Conservation (phyloP, 2,329 filamentous ascomycete species). For the Arthrobotrys conoides region DNA sequence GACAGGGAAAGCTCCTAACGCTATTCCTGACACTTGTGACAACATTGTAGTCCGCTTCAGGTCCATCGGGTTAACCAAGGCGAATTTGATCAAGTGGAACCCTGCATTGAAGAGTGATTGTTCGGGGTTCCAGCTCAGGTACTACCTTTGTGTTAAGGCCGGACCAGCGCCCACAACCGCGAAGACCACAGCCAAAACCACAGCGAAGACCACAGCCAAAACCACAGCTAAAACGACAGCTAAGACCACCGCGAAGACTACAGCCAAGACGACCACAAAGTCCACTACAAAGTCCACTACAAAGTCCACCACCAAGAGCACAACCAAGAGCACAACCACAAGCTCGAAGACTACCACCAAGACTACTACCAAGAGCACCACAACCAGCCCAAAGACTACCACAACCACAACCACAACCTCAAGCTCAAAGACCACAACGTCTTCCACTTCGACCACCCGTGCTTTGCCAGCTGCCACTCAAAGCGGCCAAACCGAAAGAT, state of each 20-base stretch:
- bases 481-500: conserved; percentile 22
- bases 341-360: conserved; percentile 5
- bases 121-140: conserved; percentile 5
- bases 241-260: neutral
- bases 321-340: conserved; percentile 13
- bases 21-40: conserved; percentile 26
- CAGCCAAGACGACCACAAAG: conserved; percentile 3
- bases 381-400: conserved; percentile 4
- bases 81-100: conserved; percentile 42
- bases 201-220: neutral
- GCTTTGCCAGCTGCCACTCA: conserved; percentile 26
- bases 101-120: conserved; percentile 30
- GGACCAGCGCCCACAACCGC: conserved; percentile 14
- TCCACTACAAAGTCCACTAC: neutral
- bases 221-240: conserved; percentile 2
- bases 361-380: conserved; percentile 7
- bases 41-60: conserved; percentile 30
- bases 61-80: conserved; percentile 26
- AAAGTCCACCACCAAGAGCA: neutral
- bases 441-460: conserved; percentile 32
- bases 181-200: conserved; percentile 7
- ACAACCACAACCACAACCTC: conserved; percentile 16
- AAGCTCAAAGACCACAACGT: conserved; percentile 27
- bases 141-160: conserved; percentile 29
- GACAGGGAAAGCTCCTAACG: neutral